Evolutionary conservation across 2,329 filamentous ascomycete genomes (phyloP), one percentile per base, ranked within the genome.

Genomic region (Stagonosporopsis rhizophila): DNA sequence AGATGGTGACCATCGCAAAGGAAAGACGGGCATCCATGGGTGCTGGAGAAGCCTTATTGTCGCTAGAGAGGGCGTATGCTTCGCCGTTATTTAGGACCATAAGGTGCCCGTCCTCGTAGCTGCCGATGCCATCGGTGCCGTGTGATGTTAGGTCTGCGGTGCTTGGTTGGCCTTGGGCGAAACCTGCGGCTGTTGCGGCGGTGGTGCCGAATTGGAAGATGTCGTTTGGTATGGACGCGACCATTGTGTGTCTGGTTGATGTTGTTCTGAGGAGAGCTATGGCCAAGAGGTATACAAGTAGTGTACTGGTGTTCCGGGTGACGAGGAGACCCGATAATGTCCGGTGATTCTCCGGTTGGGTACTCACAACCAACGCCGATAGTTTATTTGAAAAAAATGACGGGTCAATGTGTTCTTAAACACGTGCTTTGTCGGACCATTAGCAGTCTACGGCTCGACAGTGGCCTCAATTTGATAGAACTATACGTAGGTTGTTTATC

Each of bases 161-260:
- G 62, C 72, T 30, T 59, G 77, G 64, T 62, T 76, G 58, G 62
- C 68, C 68, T 30, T 58, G 67, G 32, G 65, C 72, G 44, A 78
- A 75, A 14, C 75, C 75, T 14, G 71, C 67, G 11, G 69, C 67
- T 49, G 74, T 70, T 20, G 78, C 78, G 11, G 74, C 67, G 27
- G 63, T 65, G 20, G 77, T 73, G 28, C 76, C 78, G 68, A 75
- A 79, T 56, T 79, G 78, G 60, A 77, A 79, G 59, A 80, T 76
- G 61, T 79, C 78, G 68, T 80, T 80, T 32, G 78, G 78, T 23
- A 78, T 76, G 23, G 75, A 74, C 50, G 65, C 68, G 41, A 71
- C 69, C 76, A 78, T 78, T 23, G 11, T 47, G 44, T n/a, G 8
- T 55, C 2, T 40, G 17, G 12, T 9, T 22, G 7, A 7, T 8